A percentile compares a stretch with the other conserved stretches of the same genome.
phyloP scores from a whole-genome alignment of 2,329 filamentous ascomycete genomes.

The Colletotrichum chlorophyti region DNA sequence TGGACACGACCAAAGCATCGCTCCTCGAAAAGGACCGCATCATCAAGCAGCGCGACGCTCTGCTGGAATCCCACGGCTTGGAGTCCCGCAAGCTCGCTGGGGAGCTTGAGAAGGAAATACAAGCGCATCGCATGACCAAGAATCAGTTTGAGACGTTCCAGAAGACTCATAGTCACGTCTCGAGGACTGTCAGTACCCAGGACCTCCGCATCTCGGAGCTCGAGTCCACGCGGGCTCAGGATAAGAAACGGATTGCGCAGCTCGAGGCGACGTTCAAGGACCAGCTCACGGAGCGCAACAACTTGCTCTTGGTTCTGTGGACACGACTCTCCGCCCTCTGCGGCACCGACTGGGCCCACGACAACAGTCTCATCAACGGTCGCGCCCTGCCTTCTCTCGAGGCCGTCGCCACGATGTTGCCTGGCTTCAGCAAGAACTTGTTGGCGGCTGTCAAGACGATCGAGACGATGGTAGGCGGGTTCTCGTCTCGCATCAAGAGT shows the following conservation, averaged over 20 bases:
- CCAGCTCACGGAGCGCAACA: conserved; percentile 88
- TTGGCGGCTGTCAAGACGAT: conserved; percentile 86
- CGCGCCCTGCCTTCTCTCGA: conserved; percentile 84
- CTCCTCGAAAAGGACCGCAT: conserved; percentile 90
- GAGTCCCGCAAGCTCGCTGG: conserved; percentile 87
- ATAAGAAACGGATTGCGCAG: conserved; percentile 76
- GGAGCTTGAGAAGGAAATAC: conserved; percentile 88
- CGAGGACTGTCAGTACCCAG: conserved; percentile 84
- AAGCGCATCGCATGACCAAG: conserved; percentile 84
- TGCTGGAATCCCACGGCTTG: conserved; percentile 87
- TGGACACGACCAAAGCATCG: conserved; percentile 78
- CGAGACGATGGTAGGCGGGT: conserved; percentile 78
- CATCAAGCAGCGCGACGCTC: conserved; percentile 85
- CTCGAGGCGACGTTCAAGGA: conserved; percentile 85
- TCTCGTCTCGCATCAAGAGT: conserved; percentile 79
- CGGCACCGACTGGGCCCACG: conserved; percentile 89
- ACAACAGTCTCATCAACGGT: conserved; percentile 87
- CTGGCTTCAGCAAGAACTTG: conserved; percentile 89
- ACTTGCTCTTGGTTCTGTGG: conserved; percentile 87
- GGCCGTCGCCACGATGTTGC: conserved; percentile 83
- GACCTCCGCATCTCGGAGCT: conserved; percentile 87
- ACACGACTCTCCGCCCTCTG: conserved; percentile 85
- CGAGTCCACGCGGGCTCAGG: conserved; percentile 78
- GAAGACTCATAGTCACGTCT: conserved; percentile 85
- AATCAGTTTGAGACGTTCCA: conserved; percentile 88